Evolutionary conservation across 2,329 filamentous ascomycete genomes (phyloP).

Genomic region (Dothideomycetidae sp.): DNA sequence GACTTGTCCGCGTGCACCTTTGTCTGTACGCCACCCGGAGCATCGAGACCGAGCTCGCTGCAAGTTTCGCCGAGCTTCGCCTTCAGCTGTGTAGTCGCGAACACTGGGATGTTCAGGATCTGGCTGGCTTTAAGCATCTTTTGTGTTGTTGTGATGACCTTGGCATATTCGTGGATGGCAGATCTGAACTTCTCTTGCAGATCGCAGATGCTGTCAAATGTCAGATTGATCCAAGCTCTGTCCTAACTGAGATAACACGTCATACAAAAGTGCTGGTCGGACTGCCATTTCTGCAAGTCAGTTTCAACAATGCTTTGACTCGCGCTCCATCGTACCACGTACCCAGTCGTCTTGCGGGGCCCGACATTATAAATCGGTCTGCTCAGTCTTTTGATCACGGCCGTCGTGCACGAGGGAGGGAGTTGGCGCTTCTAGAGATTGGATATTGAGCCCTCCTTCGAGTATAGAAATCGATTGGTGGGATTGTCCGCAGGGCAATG

Average conservation of each 20-base stretch:
- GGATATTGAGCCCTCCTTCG: too few relatives aligned
- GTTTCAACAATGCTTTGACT: constrained; percentile 1
- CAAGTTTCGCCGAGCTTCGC: constrained; percentile 69
- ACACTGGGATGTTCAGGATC: constrained; percentile 57
- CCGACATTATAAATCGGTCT: too few relatives aligned
- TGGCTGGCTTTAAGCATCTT: constrained; percentile 37
- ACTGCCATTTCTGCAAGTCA: too few relatives aligned
- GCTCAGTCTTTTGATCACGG: too few relatives aligned
- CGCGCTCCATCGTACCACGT: constrained; percentile 1
- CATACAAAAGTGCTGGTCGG: constrained; percentile 15
- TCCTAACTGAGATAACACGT: constrained; percentile 1
- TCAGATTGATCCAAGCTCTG: constrained; percentile 1
- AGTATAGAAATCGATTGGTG: too few relatives aligned
- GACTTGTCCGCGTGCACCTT: constrained; percentile 66
- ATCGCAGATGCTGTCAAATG: constrained; percentile 66
- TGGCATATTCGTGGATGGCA: constrained; percentile 72
- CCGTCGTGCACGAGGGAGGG: too few relatives aligned
- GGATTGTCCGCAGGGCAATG: too few relatives aligned
- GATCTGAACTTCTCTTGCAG: constrained; percentile 84
- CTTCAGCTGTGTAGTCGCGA: constrained; percentile 74
- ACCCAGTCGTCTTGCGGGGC: constrained; percentile 13
- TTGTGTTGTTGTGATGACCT: constrained; percentile 44
- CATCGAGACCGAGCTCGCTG: constrained; percentile 47
- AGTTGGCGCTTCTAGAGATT: too few relatives aligned
- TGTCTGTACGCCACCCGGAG: constrained; percentile 36